Evolutionary conservation across 331 rosid genomes (phyloP).

Genomic region (Phaseolus coccineus): DNA sequence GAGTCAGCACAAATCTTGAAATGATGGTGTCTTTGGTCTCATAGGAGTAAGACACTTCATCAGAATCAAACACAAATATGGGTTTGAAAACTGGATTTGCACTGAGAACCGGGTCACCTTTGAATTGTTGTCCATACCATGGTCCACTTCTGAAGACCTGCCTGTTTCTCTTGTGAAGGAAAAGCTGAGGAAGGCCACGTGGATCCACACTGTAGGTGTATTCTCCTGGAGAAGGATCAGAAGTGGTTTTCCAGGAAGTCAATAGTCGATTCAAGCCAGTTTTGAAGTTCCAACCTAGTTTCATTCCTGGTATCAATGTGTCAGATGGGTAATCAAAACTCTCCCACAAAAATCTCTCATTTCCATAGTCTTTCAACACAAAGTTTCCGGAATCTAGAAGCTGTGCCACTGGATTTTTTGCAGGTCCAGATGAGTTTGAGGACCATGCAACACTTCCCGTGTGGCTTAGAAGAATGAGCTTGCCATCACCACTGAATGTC

Average conservation of each 20-base stretch:
- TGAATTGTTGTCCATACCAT: constrained; percentile 57
- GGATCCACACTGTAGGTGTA: constrained; percentile 59
- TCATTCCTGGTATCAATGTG: constrained; percentile 58
- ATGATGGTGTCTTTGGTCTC: constrained; percentile 46
- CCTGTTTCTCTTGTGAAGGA: constrained; percentile 45
- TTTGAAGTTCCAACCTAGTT: constrained; percentile 59
- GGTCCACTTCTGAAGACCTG: constrained; percentile 62
- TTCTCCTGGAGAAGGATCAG: constrained; percentile 57
- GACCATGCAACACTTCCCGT: constrained; percentile 46
- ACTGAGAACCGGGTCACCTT: constrained; percentile 44
- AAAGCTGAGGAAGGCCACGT: constrained; percentile 59
- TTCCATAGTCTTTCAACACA: constrained; percentile 47
- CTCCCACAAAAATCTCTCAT: constrained; percentile 51
- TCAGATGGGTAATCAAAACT: constrained; percentile 62
- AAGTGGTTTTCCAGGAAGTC: constrained; percentile 51
- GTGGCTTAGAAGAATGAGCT: constrained; percentile 51
- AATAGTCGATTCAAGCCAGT: constrained; percentile 51
- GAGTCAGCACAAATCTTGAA: constrained; percentile 53
- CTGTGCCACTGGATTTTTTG: constrained; percentile 51
- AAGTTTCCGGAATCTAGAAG: constrained; percentile 58
- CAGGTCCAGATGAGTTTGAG: constrained; percentile 43
- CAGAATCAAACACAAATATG: constrained; percentile 48
- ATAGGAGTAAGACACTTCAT: constrained; percentile 56
- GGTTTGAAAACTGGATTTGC: constrained; percentile 60
- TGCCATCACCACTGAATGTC: constrained; percentile 52